phyloP scores from a whole-genome alignment of 73 alveolate species.

The Halteria grandinella region DNA sequence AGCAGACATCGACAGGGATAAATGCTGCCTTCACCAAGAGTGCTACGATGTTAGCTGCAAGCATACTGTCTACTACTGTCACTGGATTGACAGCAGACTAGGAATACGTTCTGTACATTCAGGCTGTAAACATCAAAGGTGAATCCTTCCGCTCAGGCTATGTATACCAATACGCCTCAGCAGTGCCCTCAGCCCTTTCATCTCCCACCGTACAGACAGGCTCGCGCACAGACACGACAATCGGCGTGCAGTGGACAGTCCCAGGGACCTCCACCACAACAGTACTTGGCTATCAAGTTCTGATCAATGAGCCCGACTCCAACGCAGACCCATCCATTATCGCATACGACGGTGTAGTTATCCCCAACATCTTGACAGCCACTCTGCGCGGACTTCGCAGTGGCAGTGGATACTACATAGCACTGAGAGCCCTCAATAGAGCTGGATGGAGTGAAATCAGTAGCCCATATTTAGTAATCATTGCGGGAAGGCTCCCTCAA shows the following conservation, averaged over 20 bases:
- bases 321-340: slow-evolving; percentile 26
- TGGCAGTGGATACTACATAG: slow-evolving; percentile 60
- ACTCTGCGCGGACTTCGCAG: slow-evolving; percentile 46
- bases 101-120: slow-evolving; percentile 53
- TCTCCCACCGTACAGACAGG: slow-evolving; percentile 47
- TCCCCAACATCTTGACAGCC: slow-evolving; percentile 53
- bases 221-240: slow-evolving; percentile 55
- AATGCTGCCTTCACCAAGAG: slow-evolving; percentile 3
- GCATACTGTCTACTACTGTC: background rate
- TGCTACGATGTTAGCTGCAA: background rate
- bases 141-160: slow-evolving; percentile 52
- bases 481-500: slow-evolving; percentile 68
- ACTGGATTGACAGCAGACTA: slow-evolving; percentile 50
- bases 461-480: slow-evolving; percentile 41
- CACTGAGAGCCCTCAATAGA: slow-evolving; percentile 64
- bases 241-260: slow-evolving; percentile 60
- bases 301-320: slow-evolving; percentile 20
- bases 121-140: slow-evolving; percentile 62
- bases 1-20: background rate
- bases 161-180: slow-evolving; percentile 51
- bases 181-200: slow-evolving; percentile 44
- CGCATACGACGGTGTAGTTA: slow-evolving; percentile 60
- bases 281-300: slow-evolving; percentile 59
- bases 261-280: slow-evolving; percentile 48
- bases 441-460: slow-evolving; percentile 74